Evolutionary conservation across 148 eudicot genomes (phyloP).

Genomic region (Silene uniflora): DNA sequence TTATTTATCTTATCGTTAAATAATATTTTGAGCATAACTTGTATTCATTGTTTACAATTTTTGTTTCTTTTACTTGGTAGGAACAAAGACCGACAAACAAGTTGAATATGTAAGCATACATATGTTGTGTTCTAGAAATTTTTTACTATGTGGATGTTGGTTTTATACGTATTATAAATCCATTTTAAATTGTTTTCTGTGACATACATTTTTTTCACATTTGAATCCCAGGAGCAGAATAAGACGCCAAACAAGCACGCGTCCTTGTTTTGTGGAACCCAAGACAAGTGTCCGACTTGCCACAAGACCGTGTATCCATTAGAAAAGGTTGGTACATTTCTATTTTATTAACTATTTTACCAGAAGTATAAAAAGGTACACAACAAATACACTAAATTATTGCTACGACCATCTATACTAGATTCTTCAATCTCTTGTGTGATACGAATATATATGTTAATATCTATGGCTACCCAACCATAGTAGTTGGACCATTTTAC

Average conservation of each 20-base stretch:
- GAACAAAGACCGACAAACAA: slow-evolving; percentile 50
- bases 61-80: slow-evolving; percentile 7
- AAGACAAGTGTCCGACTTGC: slow-evolving; percentile 76
- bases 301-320: slow-evolving; percentile 74
- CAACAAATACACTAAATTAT: no score
- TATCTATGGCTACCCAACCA: no score
- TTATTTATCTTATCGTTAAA: background rate
- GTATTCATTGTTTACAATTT: background rate
- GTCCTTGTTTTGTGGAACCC: slow-evolving; percentile 71
- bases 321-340: slow-evolving; percentile 55
- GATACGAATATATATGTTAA: no score
- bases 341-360: background rate
- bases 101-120: slow-evolving; percentile 43
- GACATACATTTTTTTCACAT: background rate
- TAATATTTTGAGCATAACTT: background rate
- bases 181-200: no score
- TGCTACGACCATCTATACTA: no score
- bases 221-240: slow-evolving; percentile 26
- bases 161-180: no score
- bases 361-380: no score
- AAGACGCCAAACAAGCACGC: slow-evolving; percentile 63
- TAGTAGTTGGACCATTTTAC: no score
- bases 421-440: no score
- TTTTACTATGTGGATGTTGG: no score
- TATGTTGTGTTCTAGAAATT: background rate